Conservation (phyloP, 2,329 filamentous ascomycete species). For the Cladosporium sp. region DNA sequence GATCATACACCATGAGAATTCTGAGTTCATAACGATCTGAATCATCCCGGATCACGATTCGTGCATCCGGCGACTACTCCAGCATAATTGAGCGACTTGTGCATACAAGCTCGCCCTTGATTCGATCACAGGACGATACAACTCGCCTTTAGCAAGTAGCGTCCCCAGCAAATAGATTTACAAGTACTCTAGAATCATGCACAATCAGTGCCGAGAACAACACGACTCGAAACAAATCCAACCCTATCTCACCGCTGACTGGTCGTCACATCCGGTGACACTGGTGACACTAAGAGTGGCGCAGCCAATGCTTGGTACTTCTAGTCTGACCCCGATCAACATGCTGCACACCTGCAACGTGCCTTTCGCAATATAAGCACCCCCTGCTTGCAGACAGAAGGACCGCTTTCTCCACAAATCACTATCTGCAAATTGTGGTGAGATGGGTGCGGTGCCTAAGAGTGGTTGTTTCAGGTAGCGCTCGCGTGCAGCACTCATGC, state of each 20-base stretch:
- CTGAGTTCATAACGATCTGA: too few relatives aligned
- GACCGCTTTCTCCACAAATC: conserved; percentile 3
- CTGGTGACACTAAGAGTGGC: not conserved
- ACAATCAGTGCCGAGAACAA: too few relatives aligned
- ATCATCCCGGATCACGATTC: too few relatives aligned
- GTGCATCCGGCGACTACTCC: too few relatives aligned
- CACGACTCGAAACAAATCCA: not conserved
- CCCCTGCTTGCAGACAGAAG: not conserved
- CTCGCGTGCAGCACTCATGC: not conserved
- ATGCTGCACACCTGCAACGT: not conserved
- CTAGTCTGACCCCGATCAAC: not conserved
- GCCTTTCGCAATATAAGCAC: not conserved
- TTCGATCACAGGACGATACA: too few relatives aligned
- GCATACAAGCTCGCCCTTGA: too few relatives aligned
- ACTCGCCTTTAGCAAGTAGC: too few relatives aligned
- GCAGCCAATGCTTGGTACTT: not conserved
- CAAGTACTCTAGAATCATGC: too few relatives aligned
- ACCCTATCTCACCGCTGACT: not conserved
- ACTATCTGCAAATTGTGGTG: not conserved
- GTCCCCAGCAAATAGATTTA: too few relatives aligned
- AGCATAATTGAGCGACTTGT: too few relatives aligned
- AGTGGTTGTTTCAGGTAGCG: not conserved
- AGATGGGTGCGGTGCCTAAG: not conserved
- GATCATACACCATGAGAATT: too few relatives aligned
- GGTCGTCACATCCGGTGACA: not conserved